Evolutionary conservation across 352 stramenopile genomes (phyloP).

Genomic region (Phytophthora tentaculata): DNA sequence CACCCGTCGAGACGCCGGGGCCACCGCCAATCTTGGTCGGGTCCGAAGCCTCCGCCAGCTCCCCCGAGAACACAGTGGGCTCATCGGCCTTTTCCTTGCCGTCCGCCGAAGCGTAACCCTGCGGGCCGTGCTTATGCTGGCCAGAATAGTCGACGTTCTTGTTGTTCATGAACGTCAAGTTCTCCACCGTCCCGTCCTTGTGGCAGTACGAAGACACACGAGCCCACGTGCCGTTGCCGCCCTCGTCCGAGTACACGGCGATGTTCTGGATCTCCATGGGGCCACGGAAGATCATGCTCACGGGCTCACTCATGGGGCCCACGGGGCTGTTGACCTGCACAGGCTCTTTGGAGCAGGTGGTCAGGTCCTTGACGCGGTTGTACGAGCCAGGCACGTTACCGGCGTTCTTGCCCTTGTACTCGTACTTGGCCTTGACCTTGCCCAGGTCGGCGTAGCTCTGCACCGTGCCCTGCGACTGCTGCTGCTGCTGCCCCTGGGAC

Average conservation of each 20-base stretch:
- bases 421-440: constrained; percentile 52
- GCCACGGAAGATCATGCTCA: constrained; percentile 70
- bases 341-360: constrained; percentile 41
- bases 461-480: constrained; percentile 19
- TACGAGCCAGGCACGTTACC: constrained; percentile 61
- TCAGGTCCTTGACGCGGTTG: constrained; percentile 53
- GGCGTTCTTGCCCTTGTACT: constrained; percentile 57
- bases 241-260: constrained; percentile 49
- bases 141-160: constrained; percentile 71
- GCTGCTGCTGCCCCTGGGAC: constrained; percentile 13
- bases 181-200: constrained; percentile 35
- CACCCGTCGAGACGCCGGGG: constrained; percentile 53
- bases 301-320: constrained; percentile 63
- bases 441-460: constrained; percentile 38
- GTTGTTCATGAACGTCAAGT: constrained; percentile 84
- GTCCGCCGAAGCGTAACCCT: constrained; percentile 60
- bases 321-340: constrained; percentile 57
- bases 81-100: constrained; percentile 30
- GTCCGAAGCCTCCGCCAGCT: constrained; percentile 53
- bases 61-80: constrained; percentile 48
- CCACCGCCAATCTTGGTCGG: constrained; percentile 39
- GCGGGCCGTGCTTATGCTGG: constrained; percentile 44
- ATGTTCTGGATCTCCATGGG: constrained; percentile 70
- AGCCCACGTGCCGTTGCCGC: constrained; percentile 40
- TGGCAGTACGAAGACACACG: constrained; percentile 63